These are phyloP conservation scores for Gracilariopsis chorda DNA, from an alignment of 23 red algal genomes.

Conservation along the genomic window DNA sequence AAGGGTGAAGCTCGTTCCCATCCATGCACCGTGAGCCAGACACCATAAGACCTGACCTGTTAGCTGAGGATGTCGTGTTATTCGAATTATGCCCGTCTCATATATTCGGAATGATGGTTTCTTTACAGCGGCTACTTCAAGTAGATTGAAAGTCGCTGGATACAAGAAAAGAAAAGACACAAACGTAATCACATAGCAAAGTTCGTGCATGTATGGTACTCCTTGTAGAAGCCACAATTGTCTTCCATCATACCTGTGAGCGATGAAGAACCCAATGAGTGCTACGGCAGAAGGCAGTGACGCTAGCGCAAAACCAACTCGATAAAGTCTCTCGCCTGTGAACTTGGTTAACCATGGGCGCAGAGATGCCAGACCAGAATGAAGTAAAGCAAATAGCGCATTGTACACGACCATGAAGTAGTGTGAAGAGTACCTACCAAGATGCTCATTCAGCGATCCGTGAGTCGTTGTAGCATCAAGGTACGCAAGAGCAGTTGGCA, in stretches of 20 bases:
- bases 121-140: conserved; percentile 84
- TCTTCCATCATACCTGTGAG: conserved; percentile 88
- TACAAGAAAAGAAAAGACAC: conserved; percentile 93
- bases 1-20: conserved; percentile 83
- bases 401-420: conserved; percentile 28
- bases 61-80: conserved; percentile 95
- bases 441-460: neutral
- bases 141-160: conserved; percentile 91
- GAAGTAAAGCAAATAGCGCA: conserved; percentile 66
- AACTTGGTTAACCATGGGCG: conserved; percentile 37
- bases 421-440: conserved; percentile 16
- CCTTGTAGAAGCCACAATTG: conserved; percentile 75
- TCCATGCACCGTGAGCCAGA: conserved; percentile 88
- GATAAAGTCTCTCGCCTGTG: conserved; percentile 92
- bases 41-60: conserved; percentile 98
- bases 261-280: conserved; percentile 82
- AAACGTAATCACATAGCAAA: conserved; percentile 58
- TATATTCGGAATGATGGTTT: conserved; percentile 85
- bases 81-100: conserved; percentile 86
- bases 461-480: neutral
- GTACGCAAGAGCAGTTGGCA: neutral
- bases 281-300: conserved; percentile 71
- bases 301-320: conserved; percentile 75
- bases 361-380: conserved; percentile 88
- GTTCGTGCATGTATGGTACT: conserved; percentile 68